These are phyloP conservation scores for Silene uniflora DNA, from an alignment of 148 eudicot genomes.

Conservation along the genomic window DNA sequence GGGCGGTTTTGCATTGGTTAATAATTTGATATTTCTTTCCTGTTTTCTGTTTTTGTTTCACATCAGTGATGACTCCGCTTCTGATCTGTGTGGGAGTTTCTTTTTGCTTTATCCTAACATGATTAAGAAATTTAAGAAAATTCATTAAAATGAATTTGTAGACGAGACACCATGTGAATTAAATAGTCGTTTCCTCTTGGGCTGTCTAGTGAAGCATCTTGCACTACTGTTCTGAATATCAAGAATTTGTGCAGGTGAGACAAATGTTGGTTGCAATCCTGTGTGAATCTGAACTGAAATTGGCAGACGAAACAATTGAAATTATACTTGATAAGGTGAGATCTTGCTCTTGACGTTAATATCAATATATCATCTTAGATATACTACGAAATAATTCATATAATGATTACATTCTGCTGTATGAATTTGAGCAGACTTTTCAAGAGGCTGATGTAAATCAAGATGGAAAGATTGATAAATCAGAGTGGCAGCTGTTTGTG, in stretches of 20 bases:
- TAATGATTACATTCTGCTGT: no score
- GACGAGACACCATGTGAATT: not conserved
- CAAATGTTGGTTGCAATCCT: slow-evolving; percentile 95
- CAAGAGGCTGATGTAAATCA: slow-evolving; percentile 71
- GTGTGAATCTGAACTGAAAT: slow-evolving; percentile 82
- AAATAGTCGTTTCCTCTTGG: not conserved
- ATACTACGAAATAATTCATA: not conserved
- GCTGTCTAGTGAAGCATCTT: not conserved
- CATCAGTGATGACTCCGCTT: no score
- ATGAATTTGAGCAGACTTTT: slow-evolving; percentile 55
- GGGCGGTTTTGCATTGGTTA: not conserved
- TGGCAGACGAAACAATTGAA: slow-evolving; percentile 91
- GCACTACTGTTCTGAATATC: not conserved
- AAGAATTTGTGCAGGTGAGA: slow-evolving; percentile 59
- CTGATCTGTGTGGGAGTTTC: not conserved
- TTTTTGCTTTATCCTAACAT: not conserved
- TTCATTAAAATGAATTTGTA: no score
- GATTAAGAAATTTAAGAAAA: not conserved
- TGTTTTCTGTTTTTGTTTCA: not conserved
- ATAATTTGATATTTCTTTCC: not conserved
- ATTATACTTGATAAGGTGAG: slow-evolving; percentile 81
- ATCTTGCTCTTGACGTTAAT: not conserved
- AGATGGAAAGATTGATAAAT: slow-evolving; percentile 79
- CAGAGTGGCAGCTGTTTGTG: slow-evolving; percentile 86
- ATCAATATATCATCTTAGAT: no score